Conservation (phyloP, 768 basidiomycete genomes). For the Rhodotorula graminis region DNA sequence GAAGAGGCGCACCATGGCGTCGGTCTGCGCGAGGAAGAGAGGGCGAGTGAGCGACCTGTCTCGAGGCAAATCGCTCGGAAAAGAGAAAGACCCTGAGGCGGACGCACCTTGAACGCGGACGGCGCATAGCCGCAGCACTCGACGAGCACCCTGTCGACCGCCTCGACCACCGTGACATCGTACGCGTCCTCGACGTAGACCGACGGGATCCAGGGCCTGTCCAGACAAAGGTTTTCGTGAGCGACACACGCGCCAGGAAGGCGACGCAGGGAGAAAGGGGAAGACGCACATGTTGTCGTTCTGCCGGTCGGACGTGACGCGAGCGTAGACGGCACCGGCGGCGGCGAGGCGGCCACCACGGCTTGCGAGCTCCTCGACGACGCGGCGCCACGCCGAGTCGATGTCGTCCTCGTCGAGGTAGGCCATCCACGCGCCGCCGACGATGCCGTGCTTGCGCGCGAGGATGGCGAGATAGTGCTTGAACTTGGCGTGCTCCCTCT, state of each 20-base stretch:
- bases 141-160: conserved; percentile 1
- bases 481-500: conserved; percentile 14
- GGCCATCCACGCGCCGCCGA: conserved; percentile 5
- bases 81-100: not conserved
- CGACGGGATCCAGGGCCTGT: not conserved
- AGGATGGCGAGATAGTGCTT: not conserved
- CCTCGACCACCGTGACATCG: conserved; percentile 4
- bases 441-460: not conserved
- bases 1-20: conserved; percentile 6
- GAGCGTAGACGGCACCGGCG: not conserved
- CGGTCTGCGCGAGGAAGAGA: not conserved
- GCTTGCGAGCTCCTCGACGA: not conserved
- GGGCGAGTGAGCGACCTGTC: too few relatives aligned
- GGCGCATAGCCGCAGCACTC: conserved; percentile 10
- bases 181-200: not conserved
- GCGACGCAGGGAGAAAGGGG: too few relatives aligned
- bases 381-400: not conserved
- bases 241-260: not conserved
- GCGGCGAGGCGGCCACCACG: not conserved
- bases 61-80: too few relatives aligned
- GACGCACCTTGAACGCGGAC: conserved; percentile 3
- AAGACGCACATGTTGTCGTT: not conserved
- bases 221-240: too few relatives aligned
- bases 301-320: not conserved
- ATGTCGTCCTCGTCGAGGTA: conserved; percentile 12